Base-by-base conservation (phyloP, 352 stramenopile genomes). In the Globisporangium paroecandrum region DNA sequence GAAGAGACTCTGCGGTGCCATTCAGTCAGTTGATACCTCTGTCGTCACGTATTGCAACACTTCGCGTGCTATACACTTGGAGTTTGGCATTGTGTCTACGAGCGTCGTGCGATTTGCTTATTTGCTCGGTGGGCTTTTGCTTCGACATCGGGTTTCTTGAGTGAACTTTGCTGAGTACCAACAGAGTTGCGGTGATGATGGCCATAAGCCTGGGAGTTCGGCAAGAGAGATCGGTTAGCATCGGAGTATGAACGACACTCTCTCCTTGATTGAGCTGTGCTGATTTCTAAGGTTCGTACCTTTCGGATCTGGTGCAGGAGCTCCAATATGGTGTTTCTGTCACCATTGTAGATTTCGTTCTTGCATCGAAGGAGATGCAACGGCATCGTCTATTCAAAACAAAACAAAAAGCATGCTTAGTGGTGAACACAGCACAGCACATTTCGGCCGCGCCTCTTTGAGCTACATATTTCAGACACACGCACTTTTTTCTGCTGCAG, bases 401-500 rank as follows among this genome's bases (percentile, higher is more conserved):
- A 27, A 20, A 51, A 20, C 27, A 32, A 32, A 32, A 32, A 6
- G 2, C 24, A 27, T 9, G 1, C 36, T 18, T 15, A 63, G 15
- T 15, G 58, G 55, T 24, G 15, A 47, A 1, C 58, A 53, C 4
- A n/a, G 20, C 38, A 47, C 13, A 20, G 12, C 38, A 43, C 3
- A 43, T 43, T 13, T 43, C 36, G 27, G 27, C 27, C 27, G 27
- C 9, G 34, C 8, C 34, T 38, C 13, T n/a, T 5, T 49, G 41
- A 49, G 4, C 41, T 9, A 2, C 15, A n/a, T 7, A n/a, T 47
- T 47, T 32, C 27, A 18, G 3, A 25, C 38, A 25, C 13, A 53
- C 57, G 2, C 46, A 89, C 81, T 71, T 90, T 91, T 47, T 90
- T 91, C 51, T 78, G 69, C 62, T 86, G 75, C 1, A 93, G 69